phyloP scores from a whole-genome alignment of 805 yeast species.

The Candida sithepensis region DNA sequence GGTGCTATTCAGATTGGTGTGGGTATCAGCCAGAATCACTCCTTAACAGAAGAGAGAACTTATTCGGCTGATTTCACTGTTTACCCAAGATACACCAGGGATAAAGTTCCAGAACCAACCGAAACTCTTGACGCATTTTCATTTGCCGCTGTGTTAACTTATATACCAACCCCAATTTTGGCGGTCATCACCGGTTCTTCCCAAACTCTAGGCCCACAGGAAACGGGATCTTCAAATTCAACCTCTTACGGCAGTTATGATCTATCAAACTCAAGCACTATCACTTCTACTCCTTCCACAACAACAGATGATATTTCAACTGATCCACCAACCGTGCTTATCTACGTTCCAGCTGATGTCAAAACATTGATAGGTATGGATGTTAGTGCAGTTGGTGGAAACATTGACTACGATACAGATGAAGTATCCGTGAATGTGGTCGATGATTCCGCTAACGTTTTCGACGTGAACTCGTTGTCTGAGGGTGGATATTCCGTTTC shows the following conservation, averaged over 20 bases:
- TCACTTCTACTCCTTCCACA: background rate
- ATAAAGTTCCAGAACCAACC: background rate
- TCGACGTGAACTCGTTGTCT: background rate
- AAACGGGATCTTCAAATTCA: background rate
- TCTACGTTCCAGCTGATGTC: background rate
- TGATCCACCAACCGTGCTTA: background rate
- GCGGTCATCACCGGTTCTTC: background rate
- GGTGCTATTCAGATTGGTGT: background rate
- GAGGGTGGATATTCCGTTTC: background rate
- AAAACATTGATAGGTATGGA: background rate
- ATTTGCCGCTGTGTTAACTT: background rate
- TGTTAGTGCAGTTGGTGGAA: background rate
- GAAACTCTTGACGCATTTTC: background rate
- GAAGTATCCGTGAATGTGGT: background rate
- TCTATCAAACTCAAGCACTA: background rate
- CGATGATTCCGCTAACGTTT: background rate
- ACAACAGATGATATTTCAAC: background rate
- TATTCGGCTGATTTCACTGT: background rate
- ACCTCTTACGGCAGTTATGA: background rate
- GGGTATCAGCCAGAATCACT: background rate
- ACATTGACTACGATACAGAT: background rate
- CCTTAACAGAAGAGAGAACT: background rate
- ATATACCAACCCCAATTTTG: background rate
- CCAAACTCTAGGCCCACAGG: background rate
- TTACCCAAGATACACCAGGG: background rate